phyloP scores from a whole-genome alignment of 257 asterid genomes.

The Anisodus acutangulus region DNA sequence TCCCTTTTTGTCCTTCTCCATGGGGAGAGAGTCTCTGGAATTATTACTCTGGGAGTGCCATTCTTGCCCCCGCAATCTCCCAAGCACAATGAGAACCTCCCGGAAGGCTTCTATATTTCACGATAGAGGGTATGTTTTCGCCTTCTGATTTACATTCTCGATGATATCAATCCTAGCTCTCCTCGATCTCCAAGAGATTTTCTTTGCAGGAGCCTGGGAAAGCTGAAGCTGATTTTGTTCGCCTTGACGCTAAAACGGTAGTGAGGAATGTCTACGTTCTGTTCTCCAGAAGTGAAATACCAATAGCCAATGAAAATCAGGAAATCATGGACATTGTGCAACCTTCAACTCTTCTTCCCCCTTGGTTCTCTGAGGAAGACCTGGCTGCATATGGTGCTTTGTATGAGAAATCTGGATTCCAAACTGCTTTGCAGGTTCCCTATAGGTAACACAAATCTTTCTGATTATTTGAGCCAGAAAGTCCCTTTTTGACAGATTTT shows the following conservation, averaged over 20 bases:
- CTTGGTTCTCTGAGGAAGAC: conserved; percentile 75
- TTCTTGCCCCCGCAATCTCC: conserved; percentile 54
- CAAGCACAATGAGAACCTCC: conserved; percentile 40
- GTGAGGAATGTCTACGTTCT: conserved; percentile 69
- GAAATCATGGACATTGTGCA: conserved; percentile 84
- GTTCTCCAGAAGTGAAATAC: conserved; percentile 70
- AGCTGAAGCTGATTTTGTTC: conserved; percentile 85
- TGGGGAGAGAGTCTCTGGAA: conserved; percentile 56
- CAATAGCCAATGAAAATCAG: conserved; percentile 64
- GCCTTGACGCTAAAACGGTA: conserved; percentile 69
- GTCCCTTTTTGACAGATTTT: not conserved
- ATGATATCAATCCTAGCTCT: not conserved
- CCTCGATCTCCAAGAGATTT: not conserved
- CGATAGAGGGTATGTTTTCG: conserved; percentile 63
- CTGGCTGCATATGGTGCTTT: conserved; percentile 61
- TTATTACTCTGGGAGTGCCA: conserved; percentile 66
- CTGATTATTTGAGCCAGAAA: not conserved
- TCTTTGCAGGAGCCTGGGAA: conserved; percentile 68
- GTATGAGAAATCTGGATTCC: conserved; percentile 75
- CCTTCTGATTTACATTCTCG: not conserved
- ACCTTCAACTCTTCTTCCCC: conserved; percentile 61
- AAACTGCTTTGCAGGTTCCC: conserved; percentile 70
- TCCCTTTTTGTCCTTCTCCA: conserved; percentile 64
- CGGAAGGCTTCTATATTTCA: conserved; percentile 69
- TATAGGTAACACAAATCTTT: conserved; percentile 53